phyloP scores from a whole-genome alignment of 2,329 filamentous ascomycete genomes.

The Colletotrichum sidae region DNA sequence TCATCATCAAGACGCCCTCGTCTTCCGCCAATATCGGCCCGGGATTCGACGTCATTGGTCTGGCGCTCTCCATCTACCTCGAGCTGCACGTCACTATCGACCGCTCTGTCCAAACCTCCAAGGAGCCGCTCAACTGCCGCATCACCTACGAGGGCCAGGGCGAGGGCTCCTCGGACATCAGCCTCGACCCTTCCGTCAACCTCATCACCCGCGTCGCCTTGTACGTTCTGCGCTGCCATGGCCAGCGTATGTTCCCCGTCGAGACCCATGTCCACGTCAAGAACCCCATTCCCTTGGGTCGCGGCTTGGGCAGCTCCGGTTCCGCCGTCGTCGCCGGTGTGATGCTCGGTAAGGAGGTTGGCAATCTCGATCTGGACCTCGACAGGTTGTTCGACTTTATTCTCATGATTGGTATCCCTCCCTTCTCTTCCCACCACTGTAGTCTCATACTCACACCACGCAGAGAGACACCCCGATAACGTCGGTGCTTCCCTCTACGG shows the following conservation, averaged over 20 bases:
- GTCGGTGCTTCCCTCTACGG: constrained; percentile 95
- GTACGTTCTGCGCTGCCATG: constrained; percentile 94
- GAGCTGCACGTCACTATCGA: constrained; percentile 87
- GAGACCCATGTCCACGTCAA: constrained; percentile 94
- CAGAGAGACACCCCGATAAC: constrained; percentile 90
- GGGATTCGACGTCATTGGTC: constrained; percentile 96
- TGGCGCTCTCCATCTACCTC: constrained; percentile 93
- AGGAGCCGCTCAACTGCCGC: constrained; percentile 82
- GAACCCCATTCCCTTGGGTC: constrained; percentile 93
- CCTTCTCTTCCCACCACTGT: neutral
- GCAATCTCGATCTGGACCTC: constrained; percentile 75
- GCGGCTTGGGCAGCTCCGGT: constrained; percentile 94
- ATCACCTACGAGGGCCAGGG: constrained; percentile 92
- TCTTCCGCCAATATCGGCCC: constrained; percentile 98
- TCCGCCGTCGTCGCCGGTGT: constrained; percentile 96
- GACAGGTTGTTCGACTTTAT: constrained; percentile 94
- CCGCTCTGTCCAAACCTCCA: constrained; percentile 63
- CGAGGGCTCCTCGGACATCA: constrained; percentile 77
- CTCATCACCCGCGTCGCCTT: constrained; percentile 94
- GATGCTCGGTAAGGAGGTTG: constrained; percentile 90
- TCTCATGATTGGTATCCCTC: constrained; percentile 84
- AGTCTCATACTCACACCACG: neutral
- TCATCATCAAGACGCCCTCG: constrained; percentile 84
- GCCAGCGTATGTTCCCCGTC: constrained; percentile 83
- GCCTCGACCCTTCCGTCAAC: constrained; percentile 86